Evolutionary conservation across 2,329 filamentous ascomycete genomes (phyloP).

Genomic region (Venturia aucupariae): DNA sequence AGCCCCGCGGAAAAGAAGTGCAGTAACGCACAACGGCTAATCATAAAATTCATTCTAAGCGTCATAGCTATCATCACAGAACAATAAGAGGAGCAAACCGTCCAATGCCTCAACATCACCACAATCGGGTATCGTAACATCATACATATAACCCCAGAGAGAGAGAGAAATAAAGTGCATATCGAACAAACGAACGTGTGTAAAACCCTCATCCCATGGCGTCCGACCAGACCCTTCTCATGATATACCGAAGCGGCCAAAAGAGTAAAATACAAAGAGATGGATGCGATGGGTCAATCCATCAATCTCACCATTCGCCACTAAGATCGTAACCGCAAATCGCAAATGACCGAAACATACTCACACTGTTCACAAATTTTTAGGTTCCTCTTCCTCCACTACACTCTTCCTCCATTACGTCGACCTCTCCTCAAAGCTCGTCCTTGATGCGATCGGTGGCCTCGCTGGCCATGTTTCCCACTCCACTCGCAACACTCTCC

Average conservation of each 20-base stretch:
- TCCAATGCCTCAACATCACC: neutral
- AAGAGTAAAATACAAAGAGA: neutral
- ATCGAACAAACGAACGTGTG: neutral
- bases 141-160: neutral
- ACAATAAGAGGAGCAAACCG: neutral
- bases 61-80: neutral
- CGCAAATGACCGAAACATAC: neutral
- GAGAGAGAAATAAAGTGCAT: too few species aligned
- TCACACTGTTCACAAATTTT: neutral
- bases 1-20: too few species aligned
- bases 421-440: conserved; percentile 36
- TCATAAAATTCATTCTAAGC: neutral
- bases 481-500: conserved; percentile 35
- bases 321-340: neutral
- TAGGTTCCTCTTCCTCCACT: neutral
- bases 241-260: neutral
- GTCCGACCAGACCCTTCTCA: neutral
- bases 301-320: neutral
- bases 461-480: conserved; percentile 36
- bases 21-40: too few species aligned
- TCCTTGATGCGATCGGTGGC: conserved; percentile 41
- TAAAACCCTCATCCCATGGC: neutral
- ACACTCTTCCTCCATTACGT: neutral
- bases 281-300: neutral
- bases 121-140: neutral